Base-by-base conservation (phyloP, 2,329 filamentous ascomycete genomes). In the Akanthomyces muscarius region DNA sequence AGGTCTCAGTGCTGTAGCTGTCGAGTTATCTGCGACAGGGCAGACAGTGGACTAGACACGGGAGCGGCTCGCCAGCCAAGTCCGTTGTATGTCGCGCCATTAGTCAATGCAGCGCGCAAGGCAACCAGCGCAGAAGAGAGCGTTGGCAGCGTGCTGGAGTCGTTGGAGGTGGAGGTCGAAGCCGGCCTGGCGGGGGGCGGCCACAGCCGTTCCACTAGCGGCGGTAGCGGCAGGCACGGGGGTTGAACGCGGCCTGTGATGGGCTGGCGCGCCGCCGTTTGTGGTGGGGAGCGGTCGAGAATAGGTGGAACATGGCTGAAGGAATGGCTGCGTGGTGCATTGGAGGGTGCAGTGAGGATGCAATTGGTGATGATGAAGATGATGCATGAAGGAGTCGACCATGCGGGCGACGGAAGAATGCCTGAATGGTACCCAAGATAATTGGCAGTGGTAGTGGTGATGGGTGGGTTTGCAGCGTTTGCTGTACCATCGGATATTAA, bases 141-240 rank as follows among this genome's bases (percentile, higher is more conserved):
- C 48, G 58, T 42, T 53, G 58, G 48, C 36, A 61, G 58, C 58
- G 58, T 61, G 58, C 58, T 45, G 21, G 25, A 61, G 58, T 61
- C 48, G 58, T 61, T 61, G 58, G 58, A 61, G 58, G 58, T 53
- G 48, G 56, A 52, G 48, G 48, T 53, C 36, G 48, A 61, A 61
- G 55, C 58, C 58, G 58, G 47, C 38, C n/a, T 41, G 38, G 25
- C 38, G 36, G 58, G 44, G 57, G 58, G 47, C 48, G 58, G 58
- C 21, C 58, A 53, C 67, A 70, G 69, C 69, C 67, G 70, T 69
- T 71, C 71, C 71, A 74, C 70, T 74, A 67, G 66, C 63, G 64
- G 59, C 68, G 67, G 70, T 63, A 68, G 68, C 65, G 68, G 65
- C 61, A 66, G 64, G 70, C 73, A 74, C 73, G 73, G 67, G 73